Base-by-base conservation (phyloP, 495 filamentous ascomycete genomes). In the Aspergillus baeticus region DNA sequence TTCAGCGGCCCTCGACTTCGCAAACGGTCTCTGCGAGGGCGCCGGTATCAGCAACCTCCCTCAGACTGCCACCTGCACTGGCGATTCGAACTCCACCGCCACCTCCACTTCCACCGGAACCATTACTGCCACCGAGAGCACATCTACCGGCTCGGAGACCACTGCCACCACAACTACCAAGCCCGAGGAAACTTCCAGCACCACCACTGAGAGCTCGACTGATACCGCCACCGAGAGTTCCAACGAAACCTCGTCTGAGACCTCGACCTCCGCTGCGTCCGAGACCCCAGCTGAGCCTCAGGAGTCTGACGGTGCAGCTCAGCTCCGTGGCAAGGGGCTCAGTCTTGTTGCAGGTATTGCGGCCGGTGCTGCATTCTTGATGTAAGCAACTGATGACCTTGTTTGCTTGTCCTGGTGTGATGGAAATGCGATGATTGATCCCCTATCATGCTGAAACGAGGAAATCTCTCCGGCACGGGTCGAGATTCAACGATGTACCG, bases 1-100 rank as follows among this genome's bases (percentile, higher is more conserved):
- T 22, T 31, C 55, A 84, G 80, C 65, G n/a, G 80, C 76, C 11
- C 69, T 84, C 56, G 58, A 80, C 20, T 77, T 77, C 45, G 78
- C 81, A 36, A 59, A 72, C 41, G 49, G 69, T 1, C 67, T 87
- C 56, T 88, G 85, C 63, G 63, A 62, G 7, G 50, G 58, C 20
- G 69, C 68, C 37, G 75, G 76, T 6, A 65, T 80, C 33, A 73
- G 63, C 17, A 61, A 71, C 47, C 59, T 82, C 5, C 76, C 76
- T 54, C 54, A 47, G 46, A 44, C 64, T 42, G 67, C 75, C 18
- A 62, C 49, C 38, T 77, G 76, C 56, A 54, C 75, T 1, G 64
- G 55, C 48, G 59, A 54, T 29, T 58, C 63, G 29, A 63, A 62
- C 43, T 60, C 55, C 15, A 59, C 65, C 37, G 38, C 54, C 35